phyloP scores from a whole-genome alignment of 768 basidiomycete genomes.

The Lactarius vividus region DNA sequence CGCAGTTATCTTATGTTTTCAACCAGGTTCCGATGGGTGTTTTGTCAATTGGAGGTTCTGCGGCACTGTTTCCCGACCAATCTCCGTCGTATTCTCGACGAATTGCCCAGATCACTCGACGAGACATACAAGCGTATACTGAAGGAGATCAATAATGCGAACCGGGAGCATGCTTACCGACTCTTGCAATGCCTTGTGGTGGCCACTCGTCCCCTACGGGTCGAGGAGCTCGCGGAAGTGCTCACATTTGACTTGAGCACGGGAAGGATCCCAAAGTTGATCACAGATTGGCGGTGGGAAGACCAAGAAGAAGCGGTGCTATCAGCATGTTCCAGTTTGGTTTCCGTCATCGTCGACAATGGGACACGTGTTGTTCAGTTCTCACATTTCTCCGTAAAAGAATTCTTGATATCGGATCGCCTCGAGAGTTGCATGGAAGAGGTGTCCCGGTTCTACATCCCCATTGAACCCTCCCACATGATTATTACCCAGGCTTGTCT shows the following conservation, averaged over 20 bases:
- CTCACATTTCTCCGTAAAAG: background rate
- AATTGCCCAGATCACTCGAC: constrained; percentile 3
- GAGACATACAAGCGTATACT: constrained; percentile 8
- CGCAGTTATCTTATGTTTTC: background rate
- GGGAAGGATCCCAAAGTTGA: background rate
- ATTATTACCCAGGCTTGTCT: background rate
- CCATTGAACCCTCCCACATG: background rate
- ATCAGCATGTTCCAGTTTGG: background rate
- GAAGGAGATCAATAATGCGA: background rate
- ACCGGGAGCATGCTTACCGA: background rate
- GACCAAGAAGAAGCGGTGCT: background rate
- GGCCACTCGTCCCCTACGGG: background rate
- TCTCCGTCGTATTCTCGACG: background rate
- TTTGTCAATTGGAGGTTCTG: constrained; percentile 9
- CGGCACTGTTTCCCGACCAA: background rate
- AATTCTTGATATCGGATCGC: background rate
- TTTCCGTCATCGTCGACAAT: background rate
- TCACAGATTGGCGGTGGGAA: background rate
- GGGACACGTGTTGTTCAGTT: background rate
- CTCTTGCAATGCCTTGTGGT: background rate
- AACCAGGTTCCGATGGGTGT: constrained; percentile 12
- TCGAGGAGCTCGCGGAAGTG: background rate
- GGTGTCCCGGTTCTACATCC: background rate
- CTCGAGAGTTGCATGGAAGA: background rate
- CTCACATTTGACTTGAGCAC: background rate